Percentiles rank a stretch among this genome's conserved stretches.
phyloP scores from a whole-genome alignment of 1,284 basidiomycete species.

The Pyrrhoderma noxium region DNA sequence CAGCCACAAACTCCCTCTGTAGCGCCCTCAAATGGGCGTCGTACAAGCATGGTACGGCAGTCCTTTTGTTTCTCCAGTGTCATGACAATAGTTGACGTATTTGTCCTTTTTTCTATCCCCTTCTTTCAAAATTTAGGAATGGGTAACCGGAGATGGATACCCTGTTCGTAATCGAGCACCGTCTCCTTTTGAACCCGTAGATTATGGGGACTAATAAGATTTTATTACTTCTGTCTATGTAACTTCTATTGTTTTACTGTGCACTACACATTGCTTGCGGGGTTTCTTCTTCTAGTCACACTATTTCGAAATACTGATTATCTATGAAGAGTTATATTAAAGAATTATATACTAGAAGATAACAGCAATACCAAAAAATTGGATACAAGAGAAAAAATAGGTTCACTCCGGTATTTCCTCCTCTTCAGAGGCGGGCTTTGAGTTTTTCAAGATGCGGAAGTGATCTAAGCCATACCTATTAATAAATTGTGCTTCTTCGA shows the following conservation, averaged over 20 bases:
- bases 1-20: slow-evolving; percentile 9
- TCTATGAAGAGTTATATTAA: no score
- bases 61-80: neutral
- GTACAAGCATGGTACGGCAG: slow-evolving; percentile 19
- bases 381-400: neutral
- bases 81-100: slow-evolving; percentile 9
- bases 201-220: neutral
- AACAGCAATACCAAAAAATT: neutral
- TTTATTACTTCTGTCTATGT: neutral
- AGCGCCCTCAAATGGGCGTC: slow-evolving; percentile 10
- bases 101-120: slow-evolving; percentile 3
- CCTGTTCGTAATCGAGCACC: slow-evolving; percentile 5
- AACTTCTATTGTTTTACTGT: neutral
- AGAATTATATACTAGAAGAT: no score
- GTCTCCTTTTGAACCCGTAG: slow-evolving; percentile 16
- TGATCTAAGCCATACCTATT: no score
- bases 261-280: neutral
- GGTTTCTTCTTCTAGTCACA: slow-evolving; percentile 1
- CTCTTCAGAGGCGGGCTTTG: neutral
- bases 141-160: slow-evolving; percentile 1
- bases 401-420: neutral
- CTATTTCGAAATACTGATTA: no score
- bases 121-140: neutral
- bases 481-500: no score
- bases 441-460: neutral